Percentiles rank a stretch among this genome's conserved stretches.
These are phyloP conservation scores for Shiraia sp. DNA, from an alignment of 2,329 filamentous ascomycete genomes.

Conservation along the genomic window DNA sequence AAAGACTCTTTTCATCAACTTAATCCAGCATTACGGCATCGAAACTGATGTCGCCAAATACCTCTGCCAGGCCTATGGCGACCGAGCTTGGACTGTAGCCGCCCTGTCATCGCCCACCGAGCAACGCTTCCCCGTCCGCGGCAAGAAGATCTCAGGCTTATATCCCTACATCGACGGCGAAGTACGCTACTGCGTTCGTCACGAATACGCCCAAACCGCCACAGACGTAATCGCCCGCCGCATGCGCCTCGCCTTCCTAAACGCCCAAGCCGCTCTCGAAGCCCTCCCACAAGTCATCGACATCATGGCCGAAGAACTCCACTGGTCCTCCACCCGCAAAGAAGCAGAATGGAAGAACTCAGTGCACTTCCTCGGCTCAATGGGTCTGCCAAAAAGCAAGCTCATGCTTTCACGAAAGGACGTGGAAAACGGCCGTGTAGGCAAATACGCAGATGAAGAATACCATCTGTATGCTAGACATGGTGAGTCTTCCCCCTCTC, in stretches of 20 bases:
- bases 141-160: slow-evolving; percentile 75
- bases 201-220: slow-evolving; percentile 91
- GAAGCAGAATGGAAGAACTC: slow-evolving; percentile 80
- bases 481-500: slow-evolving; percentile 43
- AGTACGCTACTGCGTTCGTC: slow-evolving; percentile 80
- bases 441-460: slow-evolving; percentile 53
- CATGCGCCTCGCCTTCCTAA: slow-evolving; percentile 85
- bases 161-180: slow-evolving; percentile 95
- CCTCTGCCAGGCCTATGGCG: slow-evolving; percentile 83
- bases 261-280: slow-evolving; percentile 87
- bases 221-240: slow-evolving; percentile 85
- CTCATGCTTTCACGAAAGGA: slow-evolving; percentile 60
- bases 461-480: slow-evolving; percentile 55
- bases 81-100: slow-evolving; percentile 89
- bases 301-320: slow-evolving; percentile 81
- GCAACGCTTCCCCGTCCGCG: slow-evolving; percentile 79
- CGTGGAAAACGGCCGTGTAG: slow-evolving; percentile 58
- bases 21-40: slow-evolving; percentile 90
- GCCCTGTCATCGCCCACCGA: slow-evolving; percentile 77
- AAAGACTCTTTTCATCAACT: slow-evolving; percentile 90
- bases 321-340: slow-evolving; percentile 74
- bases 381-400: slow-evolving; percentile 64
- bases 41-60: slow-evolving; percentile 93
- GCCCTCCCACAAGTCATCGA: slow-evolving; percentile 84
- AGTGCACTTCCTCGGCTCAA: slow-evolving; percentile 61